phyloP scores from a whole-genome alignment of 2,329 filamentous ascomycete species.

The Colletotrichum sp. region DNA sequence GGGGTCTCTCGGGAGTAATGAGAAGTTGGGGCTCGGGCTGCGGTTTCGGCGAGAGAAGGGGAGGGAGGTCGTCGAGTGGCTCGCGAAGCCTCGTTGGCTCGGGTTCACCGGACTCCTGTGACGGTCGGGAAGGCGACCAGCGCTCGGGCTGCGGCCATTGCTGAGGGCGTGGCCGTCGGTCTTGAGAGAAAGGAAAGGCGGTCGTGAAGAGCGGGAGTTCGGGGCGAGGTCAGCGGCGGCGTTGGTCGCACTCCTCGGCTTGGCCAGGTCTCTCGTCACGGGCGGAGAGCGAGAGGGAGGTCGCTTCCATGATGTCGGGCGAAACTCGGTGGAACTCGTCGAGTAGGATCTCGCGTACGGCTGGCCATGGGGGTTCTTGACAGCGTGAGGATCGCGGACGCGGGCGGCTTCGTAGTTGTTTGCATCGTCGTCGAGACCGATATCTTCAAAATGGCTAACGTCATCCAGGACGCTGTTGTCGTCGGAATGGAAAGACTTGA shows the following conservation, averaged over 20 bases:
- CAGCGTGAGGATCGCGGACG: conserved; percentile 34
- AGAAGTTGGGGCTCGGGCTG: conserved; percentile 57
- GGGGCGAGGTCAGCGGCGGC: background rate
- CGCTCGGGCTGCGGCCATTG: conserved; percentile 57
- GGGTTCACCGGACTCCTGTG: conserved; percentile 9
- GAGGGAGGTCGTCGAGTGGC: conserved; percentile 44
- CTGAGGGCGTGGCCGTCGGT: conserved; percentile 41
- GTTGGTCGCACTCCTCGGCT: conserved; percentile 11
- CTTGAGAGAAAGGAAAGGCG: conserved; percentile 50
- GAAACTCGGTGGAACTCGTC: conserved; percentile 21
- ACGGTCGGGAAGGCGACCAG: conserved; percentile 38
- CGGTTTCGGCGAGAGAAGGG: conserved; percentile 45
- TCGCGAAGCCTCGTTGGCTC: conserved; percentile 33
- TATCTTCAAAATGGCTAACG: conserved; percentile 89
- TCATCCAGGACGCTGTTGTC: conserved; percentile 75
- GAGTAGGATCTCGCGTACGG: conserved; percentile 20
- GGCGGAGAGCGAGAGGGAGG: conserved; percentile 24
- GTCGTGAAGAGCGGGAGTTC: conserved; percentile 35
- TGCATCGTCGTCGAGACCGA: conserved; percentile 75
- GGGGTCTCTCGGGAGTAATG: conserved; percentile 49
- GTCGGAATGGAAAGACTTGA: conserved; percentile 76
- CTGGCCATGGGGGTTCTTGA: conserved; percentile 21
- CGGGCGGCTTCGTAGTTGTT: conserved; percentile 30
- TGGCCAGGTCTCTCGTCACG: conserved; percentile 33
- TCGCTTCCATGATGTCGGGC: conserved; percentile 9